A percentile compares a stretch with the other conserved stretches of the same genome.
Evolutionary conservation across 495 filamentous ascomycete species (phyloP).

Genomic region (Xylaria longipes): DNA sequence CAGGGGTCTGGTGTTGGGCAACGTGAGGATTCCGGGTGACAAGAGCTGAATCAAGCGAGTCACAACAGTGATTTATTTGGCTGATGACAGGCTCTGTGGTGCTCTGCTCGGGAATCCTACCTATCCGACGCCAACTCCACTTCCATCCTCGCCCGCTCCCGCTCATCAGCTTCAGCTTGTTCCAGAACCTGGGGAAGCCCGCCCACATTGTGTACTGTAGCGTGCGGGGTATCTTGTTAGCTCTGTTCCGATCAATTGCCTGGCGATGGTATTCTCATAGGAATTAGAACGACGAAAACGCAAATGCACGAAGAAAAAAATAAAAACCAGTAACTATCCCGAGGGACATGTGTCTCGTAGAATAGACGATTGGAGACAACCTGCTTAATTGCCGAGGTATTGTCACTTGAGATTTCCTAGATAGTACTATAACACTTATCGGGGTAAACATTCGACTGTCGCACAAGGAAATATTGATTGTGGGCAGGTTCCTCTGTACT

Average conservation of each 20-base stretch:
- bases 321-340: neutral
- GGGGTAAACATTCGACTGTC: neutral
- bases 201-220: slow-evolving; percentile 15
- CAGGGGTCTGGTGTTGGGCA: slow-evolving; percentile 14
- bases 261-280: neutral
- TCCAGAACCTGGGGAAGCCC: slow-evolving; percentile 30
- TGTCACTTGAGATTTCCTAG: neutral
- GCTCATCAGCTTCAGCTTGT: slow-evolving; percentile 30
- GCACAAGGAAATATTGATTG: neutral
- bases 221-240: slow-evolving; percentile 24
- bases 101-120: slow-evolving; percentile 23
- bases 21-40: slow-evolving; percentile 21
- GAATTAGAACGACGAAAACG: neutral
- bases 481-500: neutral
- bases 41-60: slow-evolving; percentile 14
- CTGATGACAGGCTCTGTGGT: slow-evolving; percentile 21
- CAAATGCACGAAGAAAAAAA: neutral
- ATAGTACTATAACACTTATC: neutral
- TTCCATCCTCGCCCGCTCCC: slow-evolving; percentile 23
- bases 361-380: neutral
- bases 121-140: slow-evolving; percentile 27
- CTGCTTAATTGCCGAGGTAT: neutral
- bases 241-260: slow-evolving; percentile 13
- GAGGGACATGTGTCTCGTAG: neutral
- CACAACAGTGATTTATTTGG: slow-evolving; percentile 22